Evolutionary conservation across 192 early-diverging fungal genomes (phyloP).

Genomic region (Gaertneriomyces semiglobifer): DNA sequence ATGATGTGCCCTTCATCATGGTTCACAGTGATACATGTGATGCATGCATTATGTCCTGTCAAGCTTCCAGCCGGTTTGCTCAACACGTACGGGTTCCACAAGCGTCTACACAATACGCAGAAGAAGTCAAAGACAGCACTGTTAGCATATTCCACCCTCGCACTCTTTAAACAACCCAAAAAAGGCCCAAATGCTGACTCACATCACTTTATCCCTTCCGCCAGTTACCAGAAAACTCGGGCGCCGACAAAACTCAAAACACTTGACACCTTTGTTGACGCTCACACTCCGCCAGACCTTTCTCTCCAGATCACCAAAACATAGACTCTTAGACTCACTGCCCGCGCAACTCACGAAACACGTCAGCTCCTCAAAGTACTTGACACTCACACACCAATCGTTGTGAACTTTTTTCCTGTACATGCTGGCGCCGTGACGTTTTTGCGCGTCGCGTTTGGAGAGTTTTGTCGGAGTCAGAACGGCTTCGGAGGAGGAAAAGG

Average conservation of each 20-base stretch:
- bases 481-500: conserved; percentile 12
- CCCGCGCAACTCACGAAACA: conserved; percentile 56
- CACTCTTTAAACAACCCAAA: too few relatives aligned
- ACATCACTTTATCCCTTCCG: conserved; percentile 64
- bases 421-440: conserved; percentile 47
- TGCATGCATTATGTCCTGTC: conserved; percentile 51
- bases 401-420: conserved; percentile 55
- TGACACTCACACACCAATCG: conserved; percentile 60
- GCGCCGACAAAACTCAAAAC: conserved; percentile 59
- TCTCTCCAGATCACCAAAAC: conserved; percentile 59
- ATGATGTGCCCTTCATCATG: conserved; percentile 59
- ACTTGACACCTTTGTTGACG: conserved; percentile 59
- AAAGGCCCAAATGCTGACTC: neutral
- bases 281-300: conserved; percentile 50
- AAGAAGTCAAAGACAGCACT: neutral
- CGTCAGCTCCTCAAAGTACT: conserved; percentile 61
- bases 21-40: conserved; percentile 51
- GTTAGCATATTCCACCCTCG: too few relatives aligned
- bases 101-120: conserved; percentile 43
- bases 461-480: conserved; percentile 49
- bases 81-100: conserved; percentile 67
- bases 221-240: conserved; percentile 63
- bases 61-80: conserved; percentile 60
- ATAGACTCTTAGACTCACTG: conserved; percentile 48
- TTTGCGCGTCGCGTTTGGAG: conserved; percentile 38